A percentile compares a stretch with the other conserved stretches of the same genome.
Evolutionary conservation across 352 stramenopile species (phyloP).

Genomic region (Sclerospora graminicola): DNA sequence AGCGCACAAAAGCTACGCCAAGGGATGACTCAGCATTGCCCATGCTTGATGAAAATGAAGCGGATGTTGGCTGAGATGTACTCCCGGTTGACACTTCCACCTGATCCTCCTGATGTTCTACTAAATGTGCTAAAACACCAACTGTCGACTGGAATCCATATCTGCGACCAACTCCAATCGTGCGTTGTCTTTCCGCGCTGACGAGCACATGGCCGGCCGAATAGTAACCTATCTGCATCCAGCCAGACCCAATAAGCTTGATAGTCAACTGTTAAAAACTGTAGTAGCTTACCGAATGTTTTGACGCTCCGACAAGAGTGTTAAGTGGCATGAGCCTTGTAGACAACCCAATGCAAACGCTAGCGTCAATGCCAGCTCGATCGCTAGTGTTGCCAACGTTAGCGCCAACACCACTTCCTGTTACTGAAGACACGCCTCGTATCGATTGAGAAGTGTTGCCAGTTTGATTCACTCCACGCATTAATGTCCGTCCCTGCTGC

Average conservation of each 20-base stretch:
- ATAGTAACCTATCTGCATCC: conserved; percentile 64
- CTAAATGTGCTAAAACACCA: conserved; percentile 58
- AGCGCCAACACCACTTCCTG: not conserved
- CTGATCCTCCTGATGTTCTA: conserved; percentile 22
- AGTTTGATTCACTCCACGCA: conserved; percentile 12
- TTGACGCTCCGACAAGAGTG: conserved; percentile 66
- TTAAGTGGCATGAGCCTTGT: conserved; percentile 68
- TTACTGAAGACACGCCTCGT: conserved; percentile 2
- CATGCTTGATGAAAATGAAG: conserved; percentile 6
- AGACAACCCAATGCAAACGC: conserved; percentile 71
- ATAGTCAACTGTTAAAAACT: not conserved
- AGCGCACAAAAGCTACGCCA: conserved; percentile 43
- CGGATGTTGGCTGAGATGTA: conserved; percentile 2
- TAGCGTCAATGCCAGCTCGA: conserved; percentile 35
- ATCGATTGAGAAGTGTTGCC: conserved; percentile 6
- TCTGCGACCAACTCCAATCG: conserved; percentile 41
- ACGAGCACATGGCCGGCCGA: conserved; percentile 71
- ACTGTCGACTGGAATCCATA: conserved; percentile 62
- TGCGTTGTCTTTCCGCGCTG: conserved; percentile 40
- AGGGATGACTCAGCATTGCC: conserved; percentile 8
- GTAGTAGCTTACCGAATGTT: conserved; percentile 52
- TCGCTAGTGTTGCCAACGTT: conserved; percentile 4
- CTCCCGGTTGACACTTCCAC: conserved; percentile 3
- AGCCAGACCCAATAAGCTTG: conserved; percentile 1
- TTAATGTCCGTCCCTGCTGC: conserved; percentile 29